Conservation (phyloP, 495 filamentous ascomycete genomes). For the Penicillium angulare region DNA sequence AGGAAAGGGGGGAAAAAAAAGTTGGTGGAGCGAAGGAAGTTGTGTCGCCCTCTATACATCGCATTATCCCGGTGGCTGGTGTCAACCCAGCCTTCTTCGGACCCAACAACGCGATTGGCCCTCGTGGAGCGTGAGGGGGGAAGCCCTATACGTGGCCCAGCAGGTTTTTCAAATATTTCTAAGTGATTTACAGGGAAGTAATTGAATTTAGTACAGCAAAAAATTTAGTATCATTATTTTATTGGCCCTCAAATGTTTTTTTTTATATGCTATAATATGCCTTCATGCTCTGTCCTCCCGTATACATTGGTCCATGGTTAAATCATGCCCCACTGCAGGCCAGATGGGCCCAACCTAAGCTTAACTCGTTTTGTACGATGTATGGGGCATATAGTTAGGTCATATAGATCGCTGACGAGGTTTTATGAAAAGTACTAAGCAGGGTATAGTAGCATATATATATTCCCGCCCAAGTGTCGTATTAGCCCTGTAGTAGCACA, state of each 20-base stretch:
- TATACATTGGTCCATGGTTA: background rate
- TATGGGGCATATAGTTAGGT: too few species aligned
- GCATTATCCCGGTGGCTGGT: constrained; percentile 31
- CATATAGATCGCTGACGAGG: too few species aligned
- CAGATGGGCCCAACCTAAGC: too few species aligned
- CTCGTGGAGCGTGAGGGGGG: background rate
- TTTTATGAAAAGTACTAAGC: too few species aligned
- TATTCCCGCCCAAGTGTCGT: too few species aligned
- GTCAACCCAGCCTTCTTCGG: constrained; percentile 28
- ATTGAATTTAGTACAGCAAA: background rate
- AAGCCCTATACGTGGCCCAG: background rate
- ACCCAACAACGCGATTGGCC: constrained; percentile 4
- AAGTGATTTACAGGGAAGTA: too few species aligned
- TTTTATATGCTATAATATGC: too few species aligned
- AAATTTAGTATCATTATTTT: background rate
- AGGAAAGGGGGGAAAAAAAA: constrained; percentile 1
- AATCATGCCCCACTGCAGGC: background rate
- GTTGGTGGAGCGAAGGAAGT: background rate
- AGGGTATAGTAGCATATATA: too few species aligned
- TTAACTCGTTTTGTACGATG: too few species aligned
- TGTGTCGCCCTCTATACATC: constrained; percentile 15
- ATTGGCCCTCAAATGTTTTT: too few species aligned
- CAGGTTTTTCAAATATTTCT: background rate
- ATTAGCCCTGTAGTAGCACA: too few species aligned
- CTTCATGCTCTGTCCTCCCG: background rate